Evolutionary conservation across 2,329 filamentous ascomycete genomes (phyloP).

Genomic region (Uncinocarpus reesii): DNA sequence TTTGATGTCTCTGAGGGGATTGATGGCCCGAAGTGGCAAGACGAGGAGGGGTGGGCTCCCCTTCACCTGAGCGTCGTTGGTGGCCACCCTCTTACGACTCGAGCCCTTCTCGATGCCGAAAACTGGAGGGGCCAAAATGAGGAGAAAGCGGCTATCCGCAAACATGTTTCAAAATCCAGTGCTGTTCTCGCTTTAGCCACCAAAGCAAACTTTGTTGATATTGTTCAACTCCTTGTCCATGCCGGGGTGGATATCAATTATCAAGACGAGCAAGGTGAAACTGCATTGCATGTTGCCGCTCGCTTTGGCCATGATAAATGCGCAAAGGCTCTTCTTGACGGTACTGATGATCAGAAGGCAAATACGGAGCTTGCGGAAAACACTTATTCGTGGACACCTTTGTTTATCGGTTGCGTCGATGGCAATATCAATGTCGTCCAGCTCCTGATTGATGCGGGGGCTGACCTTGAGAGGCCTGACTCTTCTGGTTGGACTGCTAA

Average conservation of each 20-base stretch:
- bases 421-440: constrained; percentile 66
- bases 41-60: constrained; percentile 80
- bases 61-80: constrained; percentile 86
- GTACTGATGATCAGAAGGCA: constrained; percentile 58
- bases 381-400: constrained; percentile 86
- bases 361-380: constrained; percentile 70
- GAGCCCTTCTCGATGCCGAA: constrained; percentile 68
- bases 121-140: constrained; percentile 58
- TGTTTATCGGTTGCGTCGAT: constrained; percentile 87
- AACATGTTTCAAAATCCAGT: constrained; percentile 67
- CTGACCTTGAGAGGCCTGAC: constrained; percentile 63
- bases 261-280: constrained; percentile 81
- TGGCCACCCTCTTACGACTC: constrained; percentile 77
- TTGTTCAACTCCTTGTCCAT: constrained; percentile 78
- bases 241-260: constrained; percentile 90
- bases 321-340: constrained; percentile 62
- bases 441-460: constrained; percentile 66
- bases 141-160: constrained; percentile 54
- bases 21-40: constrained; percentile 80
- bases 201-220: constrained; percentile 73
- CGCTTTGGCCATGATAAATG: constrained; percentile 77
- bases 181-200: constrained; percentile 80
- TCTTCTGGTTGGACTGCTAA: constrained; percentile 88
- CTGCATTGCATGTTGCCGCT: constrained; percentile 81
- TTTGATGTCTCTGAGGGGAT: constrained; percentile 79